Percentiles rank a stretch among this genome's conserved stretches.
These are phyloP conservation scores for Aspergillus pseudoviridinutans DNA, from an alignment of 2,329 filamentous ascomycete genomes.

Conservation along the genomic window DNA sequence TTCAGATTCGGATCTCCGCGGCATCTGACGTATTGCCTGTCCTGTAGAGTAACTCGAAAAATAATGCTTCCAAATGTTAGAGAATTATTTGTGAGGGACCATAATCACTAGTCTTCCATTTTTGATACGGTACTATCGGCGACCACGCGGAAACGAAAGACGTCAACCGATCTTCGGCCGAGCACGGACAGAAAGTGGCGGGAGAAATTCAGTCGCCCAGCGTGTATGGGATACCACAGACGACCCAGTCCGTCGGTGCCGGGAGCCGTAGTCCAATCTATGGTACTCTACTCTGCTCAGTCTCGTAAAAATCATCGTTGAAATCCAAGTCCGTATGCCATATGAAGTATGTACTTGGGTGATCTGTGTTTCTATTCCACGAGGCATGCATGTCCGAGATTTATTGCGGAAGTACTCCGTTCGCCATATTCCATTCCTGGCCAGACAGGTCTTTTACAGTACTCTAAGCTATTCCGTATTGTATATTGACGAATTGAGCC, in stretches of 20 bases:
- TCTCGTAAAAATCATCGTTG: not conserved
- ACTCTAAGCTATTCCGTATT: not conserved
- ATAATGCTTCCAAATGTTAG: no score
- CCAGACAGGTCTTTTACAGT: no score
- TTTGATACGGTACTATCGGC: not conserved
- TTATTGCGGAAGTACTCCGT: not conserved
- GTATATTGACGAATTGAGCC: not conserved
- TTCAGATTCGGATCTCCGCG: not conserved
- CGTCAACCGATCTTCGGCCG: no score
- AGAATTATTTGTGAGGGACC: not conserved
- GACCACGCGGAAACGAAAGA: no score
- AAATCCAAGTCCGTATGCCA: not conserved
- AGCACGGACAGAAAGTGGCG: not conserved
- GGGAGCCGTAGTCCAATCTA: not conserved
- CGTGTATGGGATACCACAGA: not conserved
- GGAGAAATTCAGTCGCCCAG: no score
- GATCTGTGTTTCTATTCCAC: not conserved
- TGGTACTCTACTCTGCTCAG: not conserved
- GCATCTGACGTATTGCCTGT: not conserved
- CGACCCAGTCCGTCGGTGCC: not conserved
- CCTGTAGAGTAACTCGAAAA: no score
- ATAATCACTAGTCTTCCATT: not conserved
- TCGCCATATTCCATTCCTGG: no score
- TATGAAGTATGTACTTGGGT: not conserved
- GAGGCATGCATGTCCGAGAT: not conserved